Evolutionary conservation across 768 basidiomycete genomes (phyloP).

Genomic region (Russula dissimulans): DNA sequence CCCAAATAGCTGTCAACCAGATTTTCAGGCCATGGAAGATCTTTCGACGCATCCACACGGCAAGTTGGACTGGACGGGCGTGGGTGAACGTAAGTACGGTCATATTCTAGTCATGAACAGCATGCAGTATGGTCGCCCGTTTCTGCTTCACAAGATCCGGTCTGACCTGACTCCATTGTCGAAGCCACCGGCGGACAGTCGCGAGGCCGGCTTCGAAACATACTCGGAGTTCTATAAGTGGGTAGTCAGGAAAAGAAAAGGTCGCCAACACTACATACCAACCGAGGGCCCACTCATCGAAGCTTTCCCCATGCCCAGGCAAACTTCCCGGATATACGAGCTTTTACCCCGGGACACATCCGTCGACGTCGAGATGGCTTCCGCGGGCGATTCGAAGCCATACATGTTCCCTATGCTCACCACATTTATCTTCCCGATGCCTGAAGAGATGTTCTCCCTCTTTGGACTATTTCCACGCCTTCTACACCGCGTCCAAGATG

Average conservation of each 20-base stretch:
- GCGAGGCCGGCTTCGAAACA: slow-evolving; percentile 38
- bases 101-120: slow-evolving; percentile 46
- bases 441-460: slow-evolving; percentile 31
- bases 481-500: slow-evolving; percentile 53
- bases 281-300: slow-evolving; percentile 57
- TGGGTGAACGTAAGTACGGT: slow-evolving; percentile 42
- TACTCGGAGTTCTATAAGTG: slow-evolving; percentile 51
- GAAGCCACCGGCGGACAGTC: slow-evolving; percentile 40
- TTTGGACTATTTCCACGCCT: slow-evolving; percentile 55
- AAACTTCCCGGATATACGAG: slow-evolving; percentile 26
- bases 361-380: background rate
- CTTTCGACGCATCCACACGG: slow-evolving; percentile 44
- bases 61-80: slow-evolving; percentile 43
- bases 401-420: slow-evolving; percentile 34
- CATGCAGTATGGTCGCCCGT: slow-evolving; percentile 46
- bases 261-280: slow-evolving; percentile 35
- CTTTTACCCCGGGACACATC: slow-evolving; percentile 28
- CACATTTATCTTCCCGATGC: slow-evolving; percentile 48
- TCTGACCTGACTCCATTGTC: slow-evolving; percentile 61
- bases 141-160: slow-evolving; percentile 49
- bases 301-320: slow-evolving; percentile 35
- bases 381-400: slow-evolving; percentile 16
- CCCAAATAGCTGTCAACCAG: slow-evolving; percentile 35
- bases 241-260: slow-evolving; percentile 44
- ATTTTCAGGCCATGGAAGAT: slow-evolving; percentile 47